These are phyloP conservation scores for Stachybotrys chlorohalonatus DNA, from an alignment of 2,329 filamentous ascomycete species.

Conservation along the genomic window DNA sequence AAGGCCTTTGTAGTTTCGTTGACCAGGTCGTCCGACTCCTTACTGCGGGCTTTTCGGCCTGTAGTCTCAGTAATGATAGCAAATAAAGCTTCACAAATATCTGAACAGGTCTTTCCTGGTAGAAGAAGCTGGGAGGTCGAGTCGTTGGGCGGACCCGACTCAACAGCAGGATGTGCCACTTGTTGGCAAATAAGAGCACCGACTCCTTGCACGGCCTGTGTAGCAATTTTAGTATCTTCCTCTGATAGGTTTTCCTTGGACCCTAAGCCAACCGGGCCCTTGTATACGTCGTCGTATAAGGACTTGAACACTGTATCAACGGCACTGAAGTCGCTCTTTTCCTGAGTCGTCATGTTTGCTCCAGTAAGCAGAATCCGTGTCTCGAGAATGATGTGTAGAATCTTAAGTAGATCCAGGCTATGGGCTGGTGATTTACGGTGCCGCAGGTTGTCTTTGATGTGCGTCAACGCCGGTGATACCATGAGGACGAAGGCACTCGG, in stretches of 20 bases:
- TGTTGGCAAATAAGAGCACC: slow-evolving; percentile 35
- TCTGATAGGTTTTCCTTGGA: slow-evolving; percentile 16
- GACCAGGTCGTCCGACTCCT: slow-evolving; percentile 24
- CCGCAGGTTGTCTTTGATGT: slow-evolving; percentile 40
- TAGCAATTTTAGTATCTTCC: slow-evolving; percentile 31
- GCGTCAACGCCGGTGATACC: slow-evolving; percentile 35
- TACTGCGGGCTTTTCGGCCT: slow-evolving; percentile 8
- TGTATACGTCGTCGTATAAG: slow-evolving; percentile 35
- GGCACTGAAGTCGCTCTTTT: slow-evolving; percentile 25
- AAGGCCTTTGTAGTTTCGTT: slow-evolving; percentile 32
- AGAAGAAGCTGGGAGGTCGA: slow-evolving; percentile 19
- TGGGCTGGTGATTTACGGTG: slow-evolving; percentile 41
- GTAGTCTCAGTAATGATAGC: slow-evolving; percentile 15
- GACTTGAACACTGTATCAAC: slow-evolving; percentile 27
- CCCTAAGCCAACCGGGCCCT: slow-evolving; percentile 22
- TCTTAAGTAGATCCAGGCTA: slow-evolving; percentile 39
- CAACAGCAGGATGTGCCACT: slow-evolving; percentile 10
- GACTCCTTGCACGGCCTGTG: slow-evolving; percentile 35
- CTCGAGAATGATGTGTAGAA: slow-evolving; percentile 42
- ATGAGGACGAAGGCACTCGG: slow-evolving; percentile 37
- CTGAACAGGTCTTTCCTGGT: slow-evolving; percentile 21
- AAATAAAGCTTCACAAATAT: slow-evolving; percentile 28
- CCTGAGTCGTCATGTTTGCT: slow-evolving; percentile 21
- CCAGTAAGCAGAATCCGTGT: slow-evolving; percentile 31
- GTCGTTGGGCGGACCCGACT: neutral